Base-by-base conservation (phyloP, 495 filamentous ascomycete genomes). In the Hypomontagnella monticulosa region DNA sequence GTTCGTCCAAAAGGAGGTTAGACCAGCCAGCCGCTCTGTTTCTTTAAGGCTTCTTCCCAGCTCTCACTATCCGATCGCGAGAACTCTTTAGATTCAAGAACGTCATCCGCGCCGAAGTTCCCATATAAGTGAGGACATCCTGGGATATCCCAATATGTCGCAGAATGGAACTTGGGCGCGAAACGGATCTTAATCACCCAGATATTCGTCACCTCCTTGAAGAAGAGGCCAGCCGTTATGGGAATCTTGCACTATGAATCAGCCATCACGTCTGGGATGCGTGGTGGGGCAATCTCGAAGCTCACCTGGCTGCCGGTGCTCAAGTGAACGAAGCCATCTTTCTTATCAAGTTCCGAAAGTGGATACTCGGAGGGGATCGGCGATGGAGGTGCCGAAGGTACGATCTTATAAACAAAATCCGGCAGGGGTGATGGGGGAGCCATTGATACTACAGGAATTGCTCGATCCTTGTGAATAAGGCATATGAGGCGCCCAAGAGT, bases 291-390 rank as follows among this genome's bases (percentile, higher is more conserved):
- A 10, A 4, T 40, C 14, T 15, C 46, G 27, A 37, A 4, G 64
- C 73, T 57, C 72, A 80, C 80, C 74, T 82, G 83, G 47, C 65
- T 69, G 14, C 81, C 75, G 6, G 74, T 75, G 61, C 81, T 83
- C 14, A 85, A 63, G 44, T 85, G 83, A 5, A 85, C 74, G 66
- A 85, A 85, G 11, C 83, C 83, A 53, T 85, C 83, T 46, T 80
- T 69, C 54, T 71, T 73, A 69, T 85, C 83, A 5, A 84, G 73
- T 16, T 78, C 75, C 43, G 82, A 84, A 49, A 80, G 77, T 11
- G 81, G 82, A 55, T 80, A 82, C 55, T 70, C 55, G 0, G 71
- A 66, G 14, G 82, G 81, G 57, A 84, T 75, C n/a, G 82, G 81
- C 18, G 71, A 54, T 12, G 79, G 78, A n/a, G 82, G 81, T 8